Conservation (phyloP, 345 rosid species). For the Trapa bicornis region DNA sequence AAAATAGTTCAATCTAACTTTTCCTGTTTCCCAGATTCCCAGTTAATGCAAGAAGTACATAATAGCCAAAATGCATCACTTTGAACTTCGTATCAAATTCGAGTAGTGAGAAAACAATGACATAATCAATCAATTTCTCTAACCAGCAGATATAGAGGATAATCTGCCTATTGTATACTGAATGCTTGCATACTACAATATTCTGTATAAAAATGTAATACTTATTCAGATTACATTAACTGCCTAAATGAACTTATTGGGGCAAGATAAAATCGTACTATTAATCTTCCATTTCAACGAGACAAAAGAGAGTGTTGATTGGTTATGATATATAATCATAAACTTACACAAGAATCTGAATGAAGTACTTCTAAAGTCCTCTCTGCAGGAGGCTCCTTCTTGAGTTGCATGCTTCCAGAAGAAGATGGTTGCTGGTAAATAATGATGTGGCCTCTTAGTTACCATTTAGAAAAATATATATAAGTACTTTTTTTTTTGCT, state of each 20-base stretch:
- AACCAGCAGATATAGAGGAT: background rate
- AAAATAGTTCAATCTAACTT: background rate
- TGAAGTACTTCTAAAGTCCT: constrained; percentile 4
- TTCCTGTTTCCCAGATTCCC: background rate
- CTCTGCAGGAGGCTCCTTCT: constrained; percentile 8
- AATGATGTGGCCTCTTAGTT: background rate
- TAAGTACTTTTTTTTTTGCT: background rate
- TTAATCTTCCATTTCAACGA: background rate
- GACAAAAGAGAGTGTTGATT: background rate
- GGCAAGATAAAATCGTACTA: too few relatives aligned
- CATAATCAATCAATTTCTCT: background rate
- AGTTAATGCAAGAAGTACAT: background rate
- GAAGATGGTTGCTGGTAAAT: constrained; percentile 17
- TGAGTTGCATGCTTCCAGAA: constrained; percentile 8
- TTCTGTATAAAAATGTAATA: background rate
- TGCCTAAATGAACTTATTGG: background rate
- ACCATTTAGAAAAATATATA: background rate
- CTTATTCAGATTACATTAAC: background rate
- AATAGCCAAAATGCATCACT: background rate
- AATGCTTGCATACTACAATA: background rate
- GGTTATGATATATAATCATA: background rate
- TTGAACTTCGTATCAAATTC: background rate
- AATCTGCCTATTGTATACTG: background rate
- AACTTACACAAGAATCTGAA: constrained; percentile 7
- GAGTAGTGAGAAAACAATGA: background rate